Evolutionary conservation across 192 early-diverging fungal genomes (phyloP).

Genomic region (Radiomyces spectabilis): DNA sequence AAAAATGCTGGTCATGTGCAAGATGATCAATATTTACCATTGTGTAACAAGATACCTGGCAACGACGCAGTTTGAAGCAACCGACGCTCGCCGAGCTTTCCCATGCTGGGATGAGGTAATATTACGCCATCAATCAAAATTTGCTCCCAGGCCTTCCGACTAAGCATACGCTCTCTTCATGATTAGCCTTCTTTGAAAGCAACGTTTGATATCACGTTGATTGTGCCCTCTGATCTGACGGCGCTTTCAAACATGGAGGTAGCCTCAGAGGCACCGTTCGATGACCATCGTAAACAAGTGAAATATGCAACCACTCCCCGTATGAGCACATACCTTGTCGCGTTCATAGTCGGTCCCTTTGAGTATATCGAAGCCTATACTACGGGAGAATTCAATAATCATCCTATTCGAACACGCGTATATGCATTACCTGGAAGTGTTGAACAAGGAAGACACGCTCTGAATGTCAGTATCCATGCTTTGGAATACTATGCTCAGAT

Average conservation of each 20-base stretch:
- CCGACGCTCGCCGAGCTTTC: slow-evolving; percentile 82
- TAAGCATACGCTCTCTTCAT: too few species aligned
- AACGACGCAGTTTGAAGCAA: slow-evolving; percentile 93
- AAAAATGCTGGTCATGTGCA: too few species aligned
- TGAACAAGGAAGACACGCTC: slow-evolving; percentile 73
- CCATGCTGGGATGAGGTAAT: slow-evolving; percentile 90
- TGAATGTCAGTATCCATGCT: slow-evolving; percentile 65
- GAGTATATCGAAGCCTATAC: slow-evolving; percentile 86
- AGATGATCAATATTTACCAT: too few species aligned
- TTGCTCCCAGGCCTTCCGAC: too few species aligned
- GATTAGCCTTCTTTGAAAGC: slow-evolving; percentile 81
- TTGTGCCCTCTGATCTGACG: slow-evolving; percentile 60
- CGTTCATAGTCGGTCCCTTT: slow-evolving; percentile 86
- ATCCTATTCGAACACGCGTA: slow-evolving; percentile 71
- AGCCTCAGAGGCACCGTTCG: slow-evolving; percentile 40
- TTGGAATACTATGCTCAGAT: slow-evolving; percentile 83
- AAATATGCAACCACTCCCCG: slow-evolving; percentile 83
- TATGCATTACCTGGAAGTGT: slow-evolving; percentile 76
- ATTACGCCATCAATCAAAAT: background rate
- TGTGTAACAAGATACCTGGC: slow-evolving; percentile 60
- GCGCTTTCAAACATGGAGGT: slow-evolving; percentile 93
- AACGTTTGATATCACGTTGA: slow-evolving; percentile 83
- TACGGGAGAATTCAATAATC: slow-evolving; percentile 50
- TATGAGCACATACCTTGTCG: slow-evolving; percentile 91
- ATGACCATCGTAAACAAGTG: slow-evolving; percentile 52